Conservation (phyloP, 1,284 basidiomycete species). For the Heterobasidion occidentale region DNA sequence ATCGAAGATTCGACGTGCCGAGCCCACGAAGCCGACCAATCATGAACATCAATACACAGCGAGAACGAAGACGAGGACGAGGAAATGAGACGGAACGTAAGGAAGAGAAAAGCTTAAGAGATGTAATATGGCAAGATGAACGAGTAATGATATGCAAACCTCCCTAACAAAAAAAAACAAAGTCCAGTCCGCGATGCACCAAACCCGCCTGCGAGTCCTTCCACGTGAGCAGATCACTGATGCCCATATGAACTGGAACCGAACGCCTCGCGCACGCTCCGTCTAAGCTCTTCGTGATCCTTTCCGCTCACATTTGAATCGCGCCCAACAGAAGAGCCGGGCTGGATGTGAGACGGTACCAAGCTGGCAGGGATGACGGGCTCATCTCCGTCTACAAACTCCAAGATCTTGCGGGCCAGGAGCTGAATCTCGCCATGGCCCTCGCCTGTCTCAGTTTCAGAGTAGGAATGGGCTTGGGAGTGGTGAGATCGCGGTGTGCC, state of each 20-base stretch:
- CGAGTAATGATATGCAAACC: neutral
- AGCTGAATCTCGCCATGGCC: conserved; percentile 85
- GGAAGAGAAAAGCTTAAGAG: neutral
- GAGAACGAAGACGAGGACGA: too few relatives aligned
- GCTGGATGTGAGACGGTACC: conserved; percentile 54
- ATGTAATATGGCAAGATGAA: neutral
- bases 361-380: conserved; percentile 51
- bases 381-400: conserved; percentile 74
- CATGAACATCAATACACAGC: too few relatives aligned
- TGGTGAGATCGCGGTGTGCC: conserved; percentile 68
- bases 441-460: conserved; percentile 75
- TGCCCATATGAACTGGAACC: conserved; percentile 23
- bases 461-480: conserved; percentile 61
- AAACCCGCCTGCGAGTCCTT: too few relatives aligned
- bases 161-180: neutral
- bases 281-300: conserved; percentile 70
- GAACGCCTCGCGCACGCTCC: conserved; percentile 75
- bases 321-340: conserved; percentile 37
- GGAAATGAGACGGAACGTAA: too few relatives aligned
- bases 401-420: conserved; percentile 78
- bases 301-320: conserved; percentile 47
- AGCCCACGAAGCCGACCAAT: too few relatives aligned
- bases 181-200: neutral
- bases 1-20: too few relatives aligned
- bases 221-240: neutral